These are phyloP conservation scores for Cordyceps javanica DNA, from an alignment of 2,329 filamentous ascomycete genomes.

Conservation along the genomic window DNA sequence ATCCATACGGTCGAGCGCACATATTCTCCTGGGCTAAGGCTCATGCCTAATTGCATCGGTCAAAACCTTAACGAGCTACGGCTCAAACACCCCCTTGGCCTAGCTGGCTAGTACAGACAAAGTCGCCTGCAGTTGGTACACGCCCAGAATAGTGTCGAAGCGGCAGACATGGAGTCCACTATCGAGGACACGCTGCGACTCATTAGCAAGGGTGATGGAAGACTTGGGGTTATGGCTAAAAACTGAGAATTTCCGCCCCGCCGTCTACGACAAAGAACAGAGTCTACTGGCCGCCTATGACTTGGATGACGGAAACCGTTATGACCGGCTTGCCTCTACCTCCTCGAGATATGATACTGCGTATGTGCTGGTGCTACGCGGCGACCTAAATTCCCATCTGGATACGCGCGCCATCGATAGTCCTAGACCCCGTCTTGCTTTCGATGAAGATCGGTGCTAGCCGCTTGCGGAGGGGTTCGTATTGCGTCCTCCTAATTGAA, in stretches of 20 bases:
- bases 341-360: slow-evolving; percentile 4
- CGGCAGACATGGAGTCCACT: slow-evolving; percentile 9
- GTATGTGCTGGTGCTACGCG: slow-evolving; percentile 15
- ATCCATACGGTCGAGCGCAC: too few relatives aligned
- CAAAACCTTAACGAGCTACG: not conserved
- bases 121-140: not conserved
- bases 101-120: not conserved
- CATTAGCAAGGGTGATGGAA: not conserved
- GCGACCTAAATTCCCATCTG: slow-evolving; percentile 13
- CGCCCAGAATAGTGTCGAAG: slow-evolving; percentile 5
- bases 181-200: slow-evolving; percentile 2
- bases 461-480: slow-evolving; percentile 9
- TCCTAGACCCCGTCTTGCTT: slow-evolving; percentile 11
- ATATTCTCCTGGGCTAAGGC: not conserved
- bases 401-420: slow-evolving; percentile 10
- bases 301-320: slow-evolving; percentile 11
- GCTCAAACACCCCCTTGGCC: not conserved
- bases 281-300: slow-evolving; percentile 11
- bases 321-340: not conserved
- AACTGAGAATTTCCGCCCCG: slow-evolving; percentile 12
- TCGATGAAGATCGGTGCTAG: slow-evolving; percentile 13
- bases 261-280: slow-evolving; percentile 13
- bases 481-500: not conserved
- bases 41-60: not conserved
- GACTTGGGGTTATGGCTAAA: not conserved